Conservation (phyloP, 2,329 filamentous ascomycete genomes). For the Trichoderma harzianum region DNA sequence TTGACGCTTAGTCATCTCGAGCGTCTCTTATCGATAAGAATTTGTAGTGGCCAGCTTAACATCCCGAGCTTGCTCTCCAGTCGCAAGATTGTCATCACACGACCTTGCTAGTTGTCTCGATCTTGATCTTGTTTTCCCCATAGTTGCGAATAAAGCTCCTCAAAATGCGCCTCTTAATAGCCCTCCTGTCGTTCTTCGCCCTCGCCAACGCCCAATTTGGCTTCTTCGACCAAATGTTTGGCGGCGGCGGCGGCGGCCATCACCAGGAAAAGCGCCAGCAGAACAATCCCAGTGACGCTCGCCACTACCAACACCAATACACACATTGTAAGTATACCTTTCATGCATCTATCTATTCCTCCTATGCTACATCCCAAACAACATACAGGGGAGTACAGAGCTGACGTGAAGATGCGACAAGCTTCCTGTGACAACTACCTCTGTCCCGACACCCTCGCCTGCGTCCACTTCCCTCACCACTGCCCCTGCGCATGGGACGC, state of each 20-base stretch:
- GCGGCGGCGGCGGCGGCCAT: constrained; percentile 48
- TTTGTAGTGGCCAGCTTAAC: constrained; percentile 22
- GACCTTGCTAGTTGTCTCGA: neutral
- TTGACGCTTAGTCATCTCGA: constrained; percentile 16
- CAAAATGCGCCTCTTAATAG: constrained; percentile 36
- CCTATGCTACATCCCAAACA: neutral
- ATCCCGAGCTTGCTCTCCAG: neutral
- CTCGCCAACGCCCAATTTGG: constrained; percentile 74
- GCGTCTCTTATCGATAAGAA: constrained; percentile 23
- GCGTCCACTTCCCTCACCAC: constrained; percentile 94
- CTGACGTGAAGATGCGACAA: constrained; percentile 31
- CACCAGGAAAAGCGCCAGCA: constrained; percentile 57
- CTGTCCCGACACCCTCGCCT: constrained; percentile 89
- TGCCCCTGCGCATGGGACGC: constrained; percentile 84
- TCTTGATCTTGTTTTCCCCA: neutral
- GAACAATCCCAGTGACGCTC: constrained; percentile 81
- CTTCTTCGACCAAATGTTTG: constrained; percentile 98
- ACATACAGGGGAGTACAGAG: neutral
- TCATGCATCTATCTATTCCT: neutral
- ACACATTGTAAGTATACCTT: constrained; percentile 53
- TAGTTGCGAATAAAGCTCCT: neutral
- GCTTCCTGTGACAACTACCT: constrained; percentile 92
- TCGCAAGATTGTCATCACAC: constrained; percentile 3
- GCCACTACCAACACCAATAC: constrained; percentile 72
- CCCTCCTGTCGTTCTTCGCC: constrained; percentile 58